Percentiles rank a stretch among this genome's conserved stretches.
phyloP scores from a whole-genome alignment of 2,329 filamentous ascomycete species.

The Rasamsonia emersonii region DNA sequence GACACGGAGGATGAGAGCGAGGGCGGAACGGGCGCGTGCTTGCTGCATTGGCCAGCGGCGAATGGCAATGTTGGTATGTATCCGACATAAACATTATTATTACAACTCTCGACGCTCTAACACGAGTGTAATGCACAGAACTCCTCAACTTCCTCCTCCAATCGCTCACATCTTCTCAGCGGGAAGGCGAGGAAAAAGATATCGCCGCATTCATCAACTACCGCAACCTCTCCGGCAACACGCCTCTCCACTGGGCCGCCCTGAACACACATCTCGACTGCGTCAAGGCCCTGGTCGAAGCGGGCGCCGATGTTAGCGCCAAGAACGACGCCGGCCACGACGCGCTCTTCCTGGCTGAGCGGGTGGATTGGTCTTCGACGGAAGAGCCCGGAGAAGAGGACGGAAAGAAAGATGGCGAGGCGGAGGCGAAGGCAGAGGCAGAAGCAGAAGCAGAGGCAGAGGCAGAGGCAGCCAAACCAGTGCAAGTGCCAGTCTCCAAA shows the following conservation, averaged over 20 bases:
- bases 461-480: slow-evolving; percentile 1
- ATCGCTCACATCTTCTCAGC: slow-evolving; percentile 20
- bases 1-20: slow-evolving; percentile 72
- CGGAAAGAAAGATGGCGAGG: slow-evolving; percentile 12
- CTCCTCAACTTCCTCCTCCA: slow-evolving; percentile 42
- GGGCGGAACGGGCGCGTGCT: slow-evolving; percentile 35
- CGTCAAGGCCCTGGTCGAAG: slow-evolving; percentile 67
- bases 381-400: slow-evolving; percentile 37
- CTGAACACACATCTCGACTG: slow-evolving; percentile 76
- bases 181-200: slow-evolving; percentile 7
- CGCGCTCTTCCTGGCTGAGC: slow-evolving; percentile 63
- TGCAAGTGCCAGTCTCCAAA: slow-evolving; percentile 19
- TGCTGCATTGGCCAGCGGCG: slow-evolving; percentile 82
- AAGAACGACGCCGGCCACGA: slow-evolving; percentile 81
- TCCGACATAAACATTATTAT: no score
- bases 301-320: slow-evolving; percentile 67
- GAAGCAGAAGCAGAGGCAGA: background rate
- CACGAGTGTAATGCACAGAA: slow-evolving; percentile 21
- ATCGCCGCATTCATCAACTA: slow-evolving; percentile 31
- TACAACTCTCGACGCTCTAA: no score
- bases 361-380: slow-evolving; percentile 58
- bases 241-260: slow-evolving; percentile 86
- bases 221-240: slow-evolving; percentile 78
- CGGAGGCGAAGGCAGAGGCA: slow-evolving; percentile 15
- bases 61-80: slow-evolving; percentile 75